Evolutionary conservation across 768 basidiomycete species (phyloP).

Genomic region (Mycena latifolia): DNA sequence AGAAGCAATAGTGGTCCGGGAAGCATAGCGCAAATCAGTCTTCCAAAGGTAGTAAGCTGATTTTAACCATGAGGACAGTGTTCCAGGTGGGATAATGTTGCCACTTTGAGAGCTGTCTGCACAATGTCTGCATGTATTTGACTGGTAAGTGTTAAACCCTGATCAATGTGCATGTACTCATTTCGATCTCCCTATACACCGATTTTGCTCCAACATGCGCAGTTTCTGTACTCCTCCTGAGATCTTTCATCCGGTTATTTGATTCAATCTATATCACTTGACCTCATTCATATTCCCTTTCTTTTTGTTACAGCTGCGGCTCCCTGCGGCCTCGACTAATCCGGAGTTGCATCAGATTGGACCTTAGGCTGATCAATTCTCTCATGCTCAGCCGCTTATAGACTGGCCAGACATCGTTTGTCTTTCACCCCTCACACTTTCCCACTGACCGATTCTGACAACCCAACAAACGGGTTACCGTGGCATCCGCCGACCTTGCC

Average conservation of each 20-base stretch:
- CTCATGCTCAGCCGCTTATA: slow-evolving; percentile 8
- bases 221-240: slow-evolving; percentile 12
- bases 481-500: slow-evolving; percentile 5
- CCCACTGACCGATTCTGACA: slow-evolving; percentile 13
- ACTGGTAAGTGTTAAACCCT: slow-evolving; percentile 13
- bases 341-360: slow-evolving; percentile 8
- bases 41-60: too few relatives aligned
- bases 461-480: slow-evolving; percentile 14
- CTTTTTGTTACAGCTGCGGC: slow-evolving; percentile 11
- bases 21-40: too few relatives aligned
- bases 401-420: slow-evolving; percentile 9
- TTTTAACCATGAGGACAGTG: too few relatives aligned
- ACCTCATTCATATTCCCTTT: slow-evolving; percentile 10
- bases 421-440: slow-evolving; percentile 15
- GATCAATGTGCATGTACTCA: slow-evolving; percentile 18
- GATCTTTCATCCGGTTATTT: slow-evolving; percentile 11
- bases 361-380: slow-evolving; percentile 8
- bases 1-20: too few relatives aligned
- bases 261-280: slow-evolving; percentile 31
- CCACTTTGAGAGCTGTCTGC: too few relatives aligned
- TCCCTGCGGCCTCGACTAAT: slow-evolving; percentile 10
- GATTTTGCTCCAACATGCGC: slow-evolving; percentile 12
- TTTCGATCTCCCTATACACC: slow-evolving; percentile 5
- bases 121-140: too few relatives aligned
- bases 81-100: too few relatives aligned